Conservation (phyloP, 2,329 filamentous ascomycete species). For the Pseudocercospora crystallina region DNA sequence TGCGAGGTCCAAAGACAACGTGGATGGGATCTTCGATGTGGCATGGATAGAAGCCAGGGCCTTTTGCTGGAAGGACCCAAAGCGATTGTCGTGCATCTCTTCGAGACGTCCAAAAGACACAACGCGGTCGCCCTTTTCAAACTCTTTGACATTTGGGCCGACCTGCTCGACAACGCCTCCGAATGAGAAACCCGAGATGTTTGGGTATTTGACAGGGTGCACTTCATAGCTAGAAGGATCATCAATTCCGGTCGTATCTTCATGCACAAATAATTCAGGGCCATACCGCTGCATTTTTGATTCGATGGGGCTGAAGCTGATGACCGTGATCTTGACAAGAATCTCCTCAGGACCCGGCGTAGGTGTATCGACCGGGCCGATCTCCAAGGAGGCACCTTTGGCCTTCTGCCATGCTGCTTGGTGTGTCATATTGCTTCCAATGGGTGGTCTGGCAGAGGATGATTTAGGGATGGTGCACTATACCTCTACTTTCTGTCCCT, state of each 20-base stretch:
- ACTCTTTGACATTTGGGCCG: conserved; percentile 25
- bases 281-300: neutral
- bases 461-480: too few relatives aligned
- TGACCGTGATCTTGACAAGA: conserved; percentile 20
- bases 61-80: conserved; percentile 13
- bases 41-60: conserved; percentile 12
- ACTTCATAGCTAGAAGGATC: neutral
- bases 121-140: conserved; percentile 33
- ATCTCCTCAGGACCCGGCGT: conserved; percentile 18
- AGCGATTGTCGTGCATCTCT: conserved; percentile 2
- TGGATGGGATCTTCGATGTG: conserved; percentile 16
- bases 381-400: neutral
- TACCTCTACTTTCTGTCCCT: too few relatives aligned
- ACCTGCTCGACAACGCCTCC: conserved; percentile 35
- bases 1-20: conserved; percentile 14
- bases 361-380: neutral
- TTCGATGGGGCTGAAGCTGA: conserved; percentile 1
- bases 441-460: too few relatives aligned
- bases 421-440: neutral
- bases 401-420: conserved; percentile 1
- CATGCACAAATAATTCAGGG: neutral
- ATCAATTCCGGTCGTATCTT: neutral
- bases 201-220: conserved; percentile 25
- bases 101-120: conserved; percentile 13
- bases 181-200: conserved; percentile 33